Base-by-base conservation (phyloP, 768 basidiomycete species). In the Lactifluus subvellereus region DNA sequence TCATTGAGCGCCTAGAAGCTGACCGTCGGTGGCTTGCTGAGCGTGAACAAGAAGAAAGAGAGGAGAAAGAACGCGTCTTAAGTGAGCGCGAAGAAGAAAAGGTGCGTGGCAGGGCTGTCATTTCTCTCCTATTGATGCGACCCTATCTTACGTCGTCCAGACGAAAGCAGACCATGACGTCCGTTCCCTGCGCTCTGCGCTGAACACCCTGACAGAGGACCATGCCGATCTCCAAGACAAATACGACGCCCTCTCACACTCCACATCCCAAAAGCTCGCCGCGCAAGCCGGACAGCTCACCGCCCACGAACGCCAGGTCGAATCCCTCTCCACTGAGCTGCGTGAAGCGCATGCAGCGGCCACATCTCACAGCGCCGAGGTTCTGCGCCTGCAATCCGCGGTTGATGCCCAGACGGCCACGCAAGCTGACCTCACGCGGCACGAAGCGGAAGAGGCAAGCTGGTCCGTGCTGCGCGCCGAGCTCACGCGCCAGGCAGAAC, bases 1-100 rank as follows among this genome's bases (percentile, higher is more conserved):
- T 75, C 27, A 79, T 91, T 32, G 87, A 88, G 48, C 75, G 83
- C 49, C 77, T 93, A 10, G 87, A 91, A 68, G 76, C 81, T 18
- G 90, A 92, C 69, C 75, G 89, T 42, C 75, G 87, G 18, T 89
- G 79, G 77, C 78, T 90, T 54, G 76, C 85, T 0, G 87, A 90
- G 65, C 73, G 85, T 4, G 89, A 91, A 71, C 76, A 80, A 54
- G 82, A 85, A 42, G 88, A 90, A 64, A 76, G 82, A 27, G 83
- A 85, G 61, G 87, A 86, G 72, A 87, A 83, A 72, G 85, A 89
- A 60, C 72, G 71, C 10, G 83, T 88, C 59, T 76, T 80, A 16
- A 72, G 69, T 4, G 79, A 79, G 42, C 74, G 76, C 57, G 78
- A 79, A 4, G 79, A 82, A 61, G 84, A 86, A 65, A 88, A 85